Conservation (phyloP, 106 monocot genomes). For the Dendrobium catenatum region DNA sequence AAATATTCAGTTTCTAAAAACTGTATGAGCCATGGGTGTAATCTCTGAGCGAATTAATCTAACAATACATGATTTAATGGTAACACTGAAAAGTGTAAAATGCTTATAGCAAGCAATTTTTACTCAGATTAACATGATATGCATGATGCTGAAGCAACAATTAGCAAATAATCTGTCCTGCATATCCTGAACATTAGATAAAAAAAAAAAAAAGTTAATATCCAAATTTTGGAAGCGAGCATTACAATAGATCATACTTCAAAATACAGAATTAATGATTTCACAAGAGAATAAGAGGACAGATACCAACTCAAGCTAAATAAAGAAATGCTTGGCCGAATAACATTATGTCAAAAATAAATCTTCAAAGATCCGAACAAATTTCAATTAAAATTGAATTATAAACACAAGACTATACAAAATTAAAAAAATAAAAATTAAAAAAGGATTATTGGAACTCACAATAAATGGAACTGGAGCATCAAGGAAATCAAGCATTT, state of each 20-base stretch:
- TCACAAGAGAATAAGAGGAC: not conserved
- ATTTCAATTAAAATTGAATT: not conserved
- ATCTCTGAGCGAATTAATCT: no score
- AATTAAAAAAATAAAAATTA: not conserved
- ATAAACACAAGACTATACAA: not conserved
- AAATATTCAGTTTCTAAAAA: no score
- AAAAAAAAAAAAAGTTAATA: not conserved
- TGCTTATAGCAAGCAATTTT: no score
- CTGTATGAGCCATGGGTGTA: no score
- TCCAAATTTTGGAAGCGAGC: not conserved
- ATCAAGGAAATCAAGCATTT: slow-evolving; percentile 8
- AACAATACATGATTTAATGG: no score
- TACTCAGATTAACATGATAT: no score
- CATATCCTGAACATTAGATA: not conserved
- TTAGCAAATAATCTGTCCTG: not conserved
- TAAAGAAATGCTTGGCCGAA: not conserved
- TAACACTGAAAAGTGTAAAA: no score
- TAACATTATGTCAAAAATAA: not conserved
- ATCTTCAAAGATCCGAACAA: not conserved
- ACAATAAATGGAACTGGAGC: slow-evolving; percentile 8
- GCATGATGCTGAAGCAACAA: not conserved
- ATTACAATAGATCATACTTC: not conserved
- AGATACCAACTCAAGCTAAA: not conserved
- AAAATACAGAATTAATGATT: not conserved
- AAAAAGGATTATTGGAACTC: not conserved